A percentile compares a stretch with the other conserved stretches of the same genome.
Evolutionary conservation across 176 grass and related monocot species (phyloP).

Genomic region (Eleusine indica): DNA sequence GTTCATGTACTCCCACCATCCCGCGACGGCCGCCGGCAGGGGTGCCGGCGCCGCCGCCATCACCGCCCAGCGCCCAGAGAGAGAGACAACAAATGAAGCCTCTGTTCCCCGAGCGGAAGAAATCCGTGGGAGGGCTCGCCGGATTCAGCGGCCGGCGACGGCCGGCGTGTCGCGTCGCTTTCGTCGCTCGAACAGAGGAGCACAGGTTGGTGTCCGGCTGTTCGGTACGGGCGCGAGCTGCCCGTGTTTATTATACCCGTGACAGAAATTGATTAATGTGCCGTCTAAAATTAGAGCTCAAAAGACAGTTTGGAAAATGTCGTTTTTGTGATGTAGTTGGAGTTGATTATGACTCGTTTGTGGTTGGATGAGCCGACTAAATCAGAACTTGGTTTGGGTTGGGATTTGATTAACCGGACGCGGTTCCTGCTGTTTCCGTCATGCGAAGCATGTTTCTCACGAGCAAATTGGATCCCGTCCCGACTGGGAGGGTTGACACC

Average conservation of each 20-base stretch:
- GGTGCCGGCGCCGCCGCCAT: conserved; percentile 36
- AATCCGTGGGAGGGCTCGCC: background rate
- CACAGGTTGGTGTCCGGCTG: conserved; percentile 48
- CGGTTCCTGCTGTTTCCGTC: background rate
- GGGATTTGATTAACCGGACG: background rate
- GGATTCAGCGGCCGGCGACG: conserved; percentile 38
- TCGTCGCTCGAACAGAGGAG: conserved; percentile 27
- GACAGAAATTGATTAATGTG: background rate
- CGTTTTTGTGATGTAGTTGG: background rate
- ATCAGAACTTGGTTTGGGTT: background rate
- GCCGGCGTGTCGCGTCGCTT: conserved; percentile 39
- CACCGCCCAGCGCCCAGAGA: conserved; percentile 5
- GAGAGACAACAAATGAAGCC: conserved; percentile 8
- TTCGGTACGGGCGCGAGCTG: background rate
- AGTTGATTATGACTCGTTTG: background rate
- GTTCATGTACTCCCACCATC: conserved; percentile 77
- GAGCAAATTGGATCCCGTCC: background rate
- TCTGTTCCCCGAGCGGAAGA: background rate
- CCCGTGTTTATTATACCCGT: conserved; percentile 10
- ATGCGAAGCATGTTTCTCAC: conserved; percentile 5
- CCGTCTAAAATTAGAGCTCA: conserved; percentile 18
- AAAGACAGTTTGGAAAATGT: background rate
- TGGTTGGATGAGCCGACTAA: background rate
- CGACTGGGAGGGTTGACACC: background rate
- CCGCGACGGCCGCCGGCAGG: conserved; percentile 23